Evolutionary conservation across 805 yeast species (phyloP), one percentile per base, ranked within the genome.

Genomic region (Saccharomycopsis capsularis): DNA sequence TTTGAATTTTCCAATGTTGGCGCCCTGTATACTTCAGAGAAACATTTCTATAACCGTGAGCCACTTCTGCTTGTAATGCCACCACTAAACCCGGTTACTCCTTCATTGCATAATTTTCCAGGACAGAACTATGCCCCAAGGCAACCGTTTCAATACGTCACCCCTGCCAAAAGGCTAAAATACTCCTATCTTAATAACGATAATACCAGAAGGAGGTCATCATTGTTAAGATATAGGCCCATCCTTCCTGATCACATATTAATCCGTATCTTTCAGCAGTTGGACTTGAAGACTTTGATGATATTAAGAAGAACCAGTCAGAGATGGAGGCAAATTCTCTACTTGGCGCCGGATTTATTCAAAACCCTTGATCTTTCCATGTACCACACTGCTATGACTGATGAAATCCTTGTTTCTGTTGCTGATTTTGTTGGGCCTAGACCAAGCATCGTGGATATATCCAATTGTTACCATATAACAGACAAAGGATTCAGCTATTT

Each of bases 391-490:
- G 63, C 72, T 3, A 68, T 85, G 19, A 73, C 76, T 56, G 90
- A 85, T 62, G 59, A 68, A 5, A 75, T 78, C 0, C 64, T 84
- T 46, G 69, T 72, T 11, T 68, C 74, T 40, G 81, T 85, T 48
- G 78, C 84, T 0, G 77, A 80, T 55, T 81, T 85, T 62, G 89
- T 79, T 15, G 88, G 88, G 1, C 69, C 84, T 3, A 67, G 89
- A 47, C 90, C 89, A 0, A 67, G 68, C 52, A 51, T 61, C 15
- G 77, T 85, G 40, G 75, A 83, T 57, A 71, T 85, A 16, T 79
- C 88, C 21, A 80, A 80, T 60, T 85, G 93, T 60, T 84, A 79
- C 66, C 90, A 85, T 60, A 69, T 85, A 5, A 82, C 90, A 0
- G 90, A 84, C 61, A 81, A 74, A 53, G 88, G 90, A 0, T 85